Evolutionary conservation across 495 filamentous ascomycete genomes (phyloP).

Genomic region (Hypoxylon subgilvum): DNA sequence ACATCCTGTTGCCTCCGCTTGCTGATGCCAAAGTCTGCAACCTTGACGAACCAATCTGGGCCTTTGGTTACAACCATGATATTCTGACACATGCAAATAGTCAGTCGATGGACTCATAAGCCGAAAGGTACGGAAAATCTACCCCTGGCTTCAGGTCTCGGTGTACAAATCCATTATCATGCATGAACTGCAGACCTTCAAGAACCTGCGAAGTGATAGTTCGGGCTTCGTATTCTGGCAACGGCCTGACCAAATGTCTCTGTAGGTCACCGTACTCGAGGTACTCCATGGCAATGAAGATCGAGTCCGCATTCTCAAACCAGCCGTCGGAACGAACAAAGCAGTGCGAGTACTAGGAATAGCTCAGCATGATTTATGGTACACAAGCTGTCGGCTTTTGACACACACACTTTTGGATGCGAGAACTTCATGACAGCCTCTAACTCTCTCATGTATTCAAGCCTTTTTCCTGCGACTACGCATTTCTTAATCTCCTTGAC

Average conservation of each 20-base stretch:
- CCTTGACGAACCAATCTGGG: slow-evolving; percentile 54
- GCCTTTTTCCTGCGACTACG: neutral
- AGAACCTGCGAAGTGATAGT: slow-evolving; percentile 51
- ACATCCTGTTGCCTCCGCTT: slow-evolving; percentile 37
- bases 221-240: slow-evolving; percentile 49
- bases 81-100: slow-evolving; percentile 20
- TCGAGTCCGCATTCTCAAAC: slow-evolving; percentile 41
- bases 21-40: slow-evolving; percentile 59
- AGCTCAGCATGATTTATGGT: neutral
- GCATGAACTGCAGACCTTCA: slow-evolving; percentile 54
- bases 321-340: slow-evolving; percentile 49
- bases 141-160: slow-evolving; percentile 59
- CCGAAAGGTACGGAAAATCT: slow-evolving; percentile 7
- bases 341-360: neutral
- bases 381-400: neutral
- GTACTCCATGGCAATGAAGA: slow-evolving; percentile 56
- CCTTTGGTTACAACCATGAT: slow-evolving; percentile 20
- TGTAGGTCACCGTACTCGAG: slow-evolving; percentile 45
- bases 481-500: neutral
- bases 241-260: slow-evolving; percentile 26
- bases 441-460: neutral
- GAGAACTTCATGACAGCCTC: neutral
- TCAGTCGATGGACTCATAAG: too few relatives aligned
- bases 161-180: slow-evolving; percentile 55
- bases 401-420: neutral